phyloP scores from a whole-genome alignment of 2,329 filamentous ascomycete species.

The Botrytis deweyae region DNA sequence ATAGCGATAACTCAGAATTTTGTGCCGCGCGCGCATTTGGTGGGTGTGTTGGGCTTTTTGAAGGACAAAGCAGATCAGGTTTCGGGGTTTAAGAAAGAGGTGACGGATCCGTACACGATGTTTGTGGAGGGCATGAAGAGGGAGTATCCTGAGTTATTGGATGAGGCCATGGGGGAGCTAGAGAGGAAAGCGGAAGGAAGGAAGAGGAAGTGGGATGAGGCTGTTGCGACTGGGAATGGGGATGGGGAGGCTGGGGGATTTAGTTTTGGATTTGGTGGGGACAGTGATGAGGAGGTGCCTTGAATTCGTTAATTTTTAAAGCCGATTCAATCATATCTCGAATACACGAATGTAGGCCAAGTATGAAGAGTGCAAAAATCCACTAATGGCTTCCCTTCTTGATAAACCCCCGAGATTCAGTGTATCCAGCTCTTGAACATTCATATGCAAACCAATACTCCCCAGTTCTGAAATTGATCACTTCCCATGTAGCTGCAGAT shows the following conservation, averaged over 20 bases:
- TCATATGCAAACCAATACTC: not conserved
- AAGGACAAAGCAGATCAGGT: constrained; percentile 81
- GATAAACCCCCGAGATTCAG: not conserved
- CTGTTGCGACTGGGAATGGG: constrained; percentile 54
- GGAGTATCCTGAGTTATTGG: constrained; percentile 64
- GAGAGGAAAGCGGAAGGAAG: constrained; percentile 61
- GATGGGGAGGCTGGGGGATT: constrained; percentile 49
- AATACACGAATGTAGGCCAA: not conserved
- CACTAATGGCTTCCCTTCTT: not conserved
- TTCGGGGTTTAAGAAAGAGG: constrained; percentile 74
- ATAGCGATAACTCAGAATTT: constrained; percentile 97
- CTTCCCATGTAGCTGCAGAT: not conserved
- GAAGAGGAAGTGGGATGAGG: constrained; percentile 84
- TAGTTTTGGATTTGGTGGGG: constrained; percentile 63
- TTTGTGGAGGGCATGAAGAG: constrained; percentile 69
- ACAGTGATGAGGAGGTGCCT: constrained; percentile 49
- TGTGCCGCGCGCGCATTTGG: constrained; percentile 70
- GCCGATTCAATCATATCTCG: not conserved
- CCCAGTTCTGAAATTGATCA: not conserved
- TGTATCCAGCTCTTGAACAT: not conserved
- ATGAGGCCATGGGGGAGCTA: constrained; percentile 62
- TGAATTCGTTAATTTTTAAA: constrained; percentile 23
- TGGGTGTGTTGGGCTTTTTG: constrained; percentile 76
- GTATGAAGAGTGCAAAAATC: not conserved
- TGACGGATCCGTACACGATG: constrained; percentile 70